These are phyloP conservation scores for Ceratocystis papillata DNA, from an alignment of 2,329 filamentous ascomycete species.

Conservation along the genomic window DNA sequence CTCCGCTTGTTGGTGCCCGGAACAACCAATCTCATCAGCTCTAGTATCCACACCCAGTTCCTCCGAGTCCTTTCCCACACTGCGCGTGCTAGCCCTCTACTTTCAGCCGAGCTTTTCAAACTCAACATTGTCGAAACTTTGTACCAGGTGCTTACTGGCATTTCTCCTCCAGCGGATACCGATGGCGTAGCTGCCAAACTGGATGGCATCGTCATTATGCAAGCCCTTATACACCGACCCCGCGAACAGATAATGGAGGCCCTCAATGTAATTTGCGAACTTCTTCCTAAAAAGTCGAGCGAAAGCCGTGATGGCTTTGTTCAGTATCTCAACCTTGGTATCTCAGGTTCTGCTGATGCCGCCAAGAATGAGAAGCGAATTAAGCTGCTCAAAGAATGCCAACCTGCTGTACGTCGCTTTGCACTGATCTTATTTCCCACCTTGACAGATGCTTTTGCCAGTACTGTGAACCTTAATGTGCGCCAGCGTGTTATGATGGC, in stretches of 20 bases:
- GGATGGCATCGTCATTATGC: conserved; percentile 96
- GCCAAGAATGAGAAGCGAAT: conserved; percentile 63
- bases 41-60: conserved; percentile 93
- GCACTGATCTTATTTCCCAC: conserved; percentile 89
- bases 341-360: not conserved
- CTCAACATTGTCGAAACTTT: conserved; percentile 96
- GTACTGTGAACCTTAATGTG: conserved; percentile 89
- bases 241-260: conserved; percentile 96
- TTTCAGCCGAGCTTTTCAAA: conserved; percentile 85
- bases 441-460: conserved; percentile 91
- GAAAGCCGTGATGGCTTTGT: conserved; percentile 30
- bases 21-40: conserved; percentile 87
- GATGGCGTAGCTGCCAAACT: conserved; percentile 75
- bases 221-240: conserved; percentile 88
- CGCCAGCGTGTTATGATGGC: conserved; percentile 89
- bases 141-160: conserved; percentile 92
- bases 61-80: conserved; percentile 83
- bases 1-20: conserved; percentile 81
- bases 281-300: conserved; percentile 53
- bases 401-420: conserved; percentile 78
- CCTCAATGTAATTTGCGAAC: conserved; percentile 90
- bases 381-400: conserved; percentile 72
- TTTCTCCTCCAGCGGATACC: conserved; percentile 73
- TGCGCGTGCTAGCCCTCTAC: conserved; percentile 71
- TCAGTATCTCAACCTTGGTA: conserved; percentile 23